These are phyloP conservation scores for Dendrobium officinale DNA, from an alignment of 106 monocot species.

Conservation along the genomic window DNA sequence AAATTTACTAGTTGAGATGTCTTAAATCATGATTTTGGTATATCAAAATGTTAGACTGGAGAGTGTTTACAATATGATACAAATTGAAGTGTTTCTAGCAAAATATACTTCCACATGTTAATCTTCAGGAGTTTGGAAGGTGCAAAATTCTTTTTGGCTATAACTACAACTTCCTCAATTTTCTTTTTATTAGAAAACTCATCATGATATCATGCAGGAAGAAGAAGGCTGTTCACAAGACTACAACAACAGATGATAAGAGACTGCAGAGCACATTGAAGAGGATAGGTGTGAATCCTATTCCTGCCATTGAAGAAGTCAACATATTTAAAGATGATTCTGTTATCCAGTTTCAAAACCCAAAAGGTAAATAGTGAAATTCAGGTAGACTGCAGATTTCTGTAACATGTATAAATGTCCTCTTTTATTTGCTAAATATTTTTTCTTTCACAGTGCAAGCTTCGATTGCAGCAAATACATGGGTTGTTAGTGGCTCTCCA, in stretches of 20 bases:
- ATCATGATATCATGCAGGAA: conserved; percentile 29
- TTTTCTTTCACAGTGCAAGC: conserved; percentile 58
- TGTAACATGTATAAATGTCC: not conserved
- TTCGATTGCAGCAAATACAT: conserved; percentile 78
- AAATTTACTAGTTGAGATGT: not conserved
- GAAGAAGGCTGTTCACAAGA: conserved; percentile 83
- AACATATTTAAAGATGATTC: conserved; percentile 75
- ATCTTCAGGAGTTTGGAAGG: not conserved
- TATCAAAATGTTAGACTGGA: not conserved
- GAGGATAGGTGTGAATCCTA: conserved; percentile 66
- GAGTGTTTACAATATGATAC: not conserved
- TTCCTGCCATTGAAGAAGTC: conserved; percentile 72
- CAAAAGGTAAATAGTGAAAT: conserved; percentile 38
- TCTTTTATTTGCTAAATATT: not conserved
- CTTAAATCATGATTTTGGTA: not conserved
- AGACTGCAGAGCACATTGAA: conserved; percentile 79
- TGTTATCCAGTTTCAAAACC: conserved; percentile 70
- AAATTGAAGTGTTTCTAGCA: not conserved
- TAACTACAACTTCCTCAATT: not conserved
- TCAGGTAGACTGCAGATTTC: not conserved
- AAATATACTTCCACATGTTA: not conserved
- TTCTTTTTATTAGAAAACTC: not conserved
- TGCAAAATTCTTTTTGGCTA: not conserved
- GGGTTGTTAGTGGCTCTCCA: conserved; percentile 71
- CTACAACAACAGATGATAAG: conserved; percentile 66